phyloP scores from a whole-genome alignment of 2,329 filamentous ascomycete genomes.

The Hymenotorrendiella dingleyae region DNA sequence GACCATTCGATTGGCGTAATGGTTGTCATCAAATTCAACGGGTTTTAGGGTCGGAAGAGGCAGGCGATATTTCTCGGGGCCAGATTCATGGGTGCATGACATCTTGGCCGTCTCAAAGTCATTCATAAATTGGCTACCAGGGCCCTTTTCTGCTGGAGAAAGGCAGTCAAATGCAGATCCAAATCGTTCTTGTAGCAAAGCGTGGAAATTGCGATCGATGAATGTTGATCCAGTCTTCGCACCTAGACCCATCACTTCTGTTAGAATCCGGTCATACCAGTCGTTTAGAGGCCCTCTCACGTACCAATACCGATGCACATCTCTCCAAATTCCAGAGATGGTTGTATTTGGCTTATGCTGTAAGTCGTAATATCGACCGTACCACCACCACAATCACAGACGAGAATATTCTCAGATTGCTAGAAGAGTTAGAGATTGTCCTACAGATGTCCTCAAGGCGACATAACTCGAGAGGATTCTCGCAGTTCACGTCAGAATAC shows the following conservation, averaged over 20 bases:
- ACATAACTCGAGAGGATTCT: slow-evolving; percentile 15
- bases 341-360: slow-evolving; percentile 12
- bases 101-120: slow-evolving; percentile 15
- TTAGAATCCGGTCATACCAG: not conserved
- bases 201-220: slow-evolving; percentile 23
- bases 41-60: slow-evolving; percentile 16
- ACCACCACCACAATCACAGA: slow-evolving; percentile 25
- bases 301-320: slow-evolving; percentile 16
- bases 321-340: slow-evolving; percentile 17
- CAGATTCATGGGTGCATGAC: slow-evolving; percentile 15
- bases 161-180: slow-evolving; percentile 15
- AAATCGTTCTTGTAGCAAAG: slow-evolving; percentile 17
- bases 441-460: not conserved
- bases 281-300: too few relatives aligned
- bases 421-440: slow-evolving; percentile 3
- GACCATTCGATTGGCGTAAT: slow-evolving; percentile 15
- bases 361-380: slow-evolving; percentile 26
- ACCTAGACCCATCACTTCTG: slow-evolving; percentile 10
- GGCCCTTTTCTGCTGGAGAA: slow-evolving; percentile 13
- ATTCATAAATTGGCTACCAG: slow-evolving; percentile 18
- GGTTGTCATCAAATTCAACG: slow-evolving; percentile 14
- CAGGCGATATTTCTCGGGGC: slow-evolving; percentile 6
- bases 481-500: slow-evolving; percentile 1
- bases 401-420: slow-evolving; percentile 17
- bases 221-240: slow-evolving; percentile 24